Evolutionary conservation across 2,329 filamentous ascomycete species (phyloP).

Genomic region (Trichoderma sp.): DNA sequence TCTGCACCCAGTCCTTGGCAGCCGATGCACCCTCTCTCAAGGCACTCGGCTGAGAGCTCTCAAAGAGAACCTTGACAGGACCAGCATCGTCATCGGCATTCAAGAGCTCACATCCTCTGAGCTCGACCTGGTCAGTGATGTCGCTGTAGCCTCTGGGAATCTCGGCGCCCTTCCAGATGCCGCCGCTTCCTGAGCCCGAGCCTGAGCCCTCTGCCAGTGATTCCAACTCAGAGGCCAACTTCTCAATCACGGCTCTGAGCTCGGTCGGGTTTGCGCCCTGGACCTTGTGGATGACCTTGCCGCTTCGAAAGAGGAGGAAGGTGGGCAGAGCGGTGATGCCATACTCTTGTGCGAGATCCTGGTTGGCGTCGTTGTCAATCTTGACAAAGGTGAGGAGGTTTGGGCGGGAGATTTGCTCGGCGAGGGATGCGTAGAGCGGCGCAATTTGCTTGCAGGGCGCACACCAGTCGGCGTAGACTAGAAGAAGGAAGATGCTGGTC

Average conservation of each 20-base stretch:
- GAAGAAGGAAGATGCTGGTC: constrained; percentile 10
- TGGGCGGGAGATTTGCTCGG: constrained; percentile 66
- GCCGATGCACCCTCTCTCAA: constrained; percentile 56
- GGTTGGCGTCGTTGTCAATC: constrained; percentile 77
- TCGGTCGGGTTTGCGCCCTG: constrained; percentile 70
- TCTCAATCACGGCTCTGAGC: constrained; percentile 69
- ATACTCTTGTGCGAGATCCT: constrained; percentile 71
- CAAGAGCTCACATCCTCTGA: constrained; percentile 77
- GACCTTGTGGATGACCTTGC: constrained; percentile 64
- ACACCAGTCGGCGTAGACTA: constrained; percentile 88
- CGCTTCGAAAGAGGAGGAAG: constrained; percentile 84
- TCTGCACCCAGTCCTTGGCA: constrained; percentile 83
- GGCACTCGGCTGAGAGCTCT: constrained; percentile 62
- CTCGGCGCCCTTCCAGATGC: constrained; percentile 69
- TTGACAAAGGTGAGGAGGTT: constrained; percentile 80
- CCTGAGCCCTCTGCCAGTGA: constrained; percentile 45
- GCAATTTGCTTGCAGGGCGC: constrained; percentile 80
- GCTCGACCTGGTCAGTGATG: constrained; percentile 78
- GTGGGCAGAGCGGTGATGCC: constrained; percentile 77
- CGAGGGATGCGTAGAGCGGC: constrained; percentile 77
- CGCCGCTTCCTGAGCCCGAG: constrained; percentile 35
- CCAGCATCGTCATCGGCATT: constrained; percentile 81
- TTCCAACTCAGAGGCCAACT: constrained; percentile 65
- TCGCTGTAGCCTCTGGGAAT: constrained; percentile 80
- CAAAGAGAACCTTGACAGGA: constrained; percentile 70